Base-by-base conservation (phyloP, 371 early-diverging fungal genomes). In the Rhizopus delemar region DNA sequence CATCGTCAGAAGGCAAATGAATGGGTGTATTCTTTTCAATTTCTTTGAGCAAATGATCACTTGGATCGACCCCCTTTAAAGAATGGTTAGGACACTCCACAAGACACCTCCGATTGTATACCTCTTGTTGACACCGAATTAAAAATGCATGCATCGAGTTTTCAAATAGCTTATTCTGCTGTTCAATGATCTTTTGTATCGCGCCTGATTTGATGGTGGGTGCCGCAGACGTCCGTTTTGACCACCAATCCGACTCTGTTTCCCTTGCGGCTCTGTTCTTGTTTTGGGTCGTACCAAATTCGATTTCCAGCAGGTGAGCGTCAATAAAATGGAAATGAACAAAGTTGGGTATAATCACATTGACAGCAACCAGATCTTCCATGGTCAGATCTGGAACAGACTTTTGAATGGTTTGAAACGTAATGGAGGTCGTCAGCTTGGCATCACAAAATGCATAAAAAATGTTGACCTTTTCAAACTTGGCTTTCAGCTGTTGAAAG, bases 371-470 rank as follows among this genome's bases (percentile, higher is more conserved):
- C 2, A 77, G 57, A 65, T 77, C 74, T 53, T 67, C 51, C 7
- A 68, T 34, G 16, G 48, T 52, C 8, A 70, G 34, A 31, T 66
- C 56, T 22, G 61, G 39, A 11, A 78, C 62, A 13, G 66, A 51
- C 34, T 62, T 57, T 53, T 70, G 66, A 29, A 78, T 38, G 16
- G 51, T 43, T 8, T 46, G 45, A n/a, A 71, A 56, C n/a, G 75
- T 78, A 4, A 78, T 41, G 13, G 62, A 53, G 3, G 67, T 61
- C 0, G 66, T 63, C 8, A 74, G 50, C 3, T 64, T 63, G 8
- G 78, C 78, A 53, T 70, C 66, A 39, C 75, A 78, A 46, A 78
- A 78, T 8, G 73, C 69, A 61, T 67, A 78, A 57, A 74, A 70
- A 0, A 73, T 49, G 33, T 72, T 74, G 5, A 73, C 33, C 3